Percentiles rank a stretch among this genome's conserved stretches.
These are phyloP conservation scores for Westerdykella sp. DNA, from an alignment of 2,329 filamentous ascomycete genomes.

Conservation along the genomic window DNA sequence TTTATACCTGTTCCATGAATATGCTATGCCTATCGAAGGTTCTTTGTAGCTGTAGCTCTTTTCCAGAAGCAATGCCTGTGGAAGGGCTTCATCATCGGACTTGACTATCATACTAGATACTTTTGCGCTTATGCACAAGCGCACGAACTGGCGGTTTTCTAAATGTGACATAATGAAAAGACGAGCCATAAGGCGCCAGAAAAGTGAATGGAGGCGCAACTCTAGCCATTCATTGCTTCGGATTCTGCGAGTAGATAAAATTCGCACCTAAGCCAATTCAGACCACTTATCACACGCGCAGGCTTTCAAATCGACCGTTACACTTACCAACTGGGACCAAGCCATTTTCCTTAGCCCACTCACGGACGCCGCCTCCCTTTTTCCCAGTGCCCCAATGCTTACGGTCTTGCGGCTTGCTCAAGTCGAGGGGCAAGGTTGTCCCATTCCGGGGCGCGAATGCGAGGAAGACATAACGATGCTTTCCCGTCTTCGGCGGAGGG, in stretches of 20 bases:
- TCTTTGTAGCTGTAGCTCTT: no score
- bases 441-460: conserved; percentile 44
- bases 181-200: not conserved
- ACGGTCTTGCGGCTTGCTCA: conserved; percentile 45
- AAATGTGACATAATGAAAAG: no score
- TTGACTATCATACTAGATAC: no score
- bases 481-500: conserved; percentile 51
- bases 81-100: no score
- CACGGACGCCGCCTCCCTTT: conserved; percentile 44
- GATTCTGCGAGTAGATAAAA: conserved; percentile 45
- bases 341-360: conserved; percentile 47
- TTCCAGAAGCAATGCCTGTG: no score
- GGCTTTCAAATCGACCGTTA: not conserved
- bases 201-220: not conserved
- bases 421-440: conserved; percentile 36
- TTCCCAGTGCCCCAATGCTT: conserved; percentile 52
- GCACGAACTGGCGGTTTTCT: no score
- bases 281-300: not conserved
- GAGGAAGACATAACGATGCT: conserved; percentile 54
- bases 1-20: no score
- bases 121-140: no score
- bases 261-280: conserved; percentile 22
- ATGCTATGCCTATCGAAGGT: no score
- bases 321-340: conserved; percentile 41
- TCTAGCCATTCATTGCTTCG: conserved; percentile 39